Conservation (phyloP, 768 basidiomycete genomes). For the Suillus subluteus region DNA sequence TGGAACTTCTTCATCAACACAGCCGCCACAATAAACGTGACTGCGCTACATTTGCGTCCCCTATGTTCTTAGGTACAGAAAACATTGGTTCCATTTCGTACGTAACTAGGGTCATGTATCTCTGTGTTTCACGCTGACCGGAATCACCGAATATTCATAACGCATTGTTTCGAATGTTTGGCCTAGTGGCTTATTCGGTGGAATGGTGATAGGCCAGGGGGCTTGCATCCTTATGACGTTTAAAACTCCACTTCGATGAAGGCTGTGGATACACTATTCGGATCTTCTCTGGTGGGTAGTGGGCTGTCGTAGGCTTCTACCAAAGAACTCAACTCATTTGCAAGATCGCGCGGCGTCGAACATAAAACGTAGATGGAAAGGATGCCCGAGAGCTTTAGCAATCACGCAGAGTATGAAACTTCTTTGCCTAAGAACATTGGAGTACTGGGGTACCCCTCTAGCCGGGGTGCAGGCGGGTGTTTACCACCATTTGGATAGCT, state of each 20-base stretch:
- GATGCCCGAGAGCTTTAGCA: neutral
- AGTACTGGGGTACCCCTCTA: neutral
- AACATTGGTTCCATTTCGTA: neutral
- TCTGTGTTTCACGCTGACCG: neutral
- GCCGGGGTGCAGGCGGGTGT: neutral
- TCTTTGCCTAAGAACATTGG: neutral
- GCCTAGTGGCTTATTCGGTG: neutral
- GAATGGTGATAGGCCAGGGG: neutral
- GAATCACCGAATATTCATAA: neutral
- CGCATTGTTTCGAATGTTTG: neutral
- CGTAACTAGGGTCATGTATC: neutral
- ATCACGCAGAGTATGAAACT: too few species aligned
- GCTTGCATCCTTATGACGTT: neutral
- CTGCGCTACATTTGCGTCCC: neutral
- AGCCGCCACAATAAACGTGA: neutral
- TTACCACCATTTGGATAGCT: neutral
- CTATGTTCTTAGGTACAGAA: slow-evolving; percentile 2
- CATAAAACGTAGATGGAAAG: neutral
- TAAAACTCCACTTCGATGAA: neutral
- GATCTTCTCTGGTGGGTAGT: neutral
- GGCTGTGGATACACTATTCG: slow-evolving; percentile 1
- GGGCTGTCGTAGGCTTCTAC: neutral
- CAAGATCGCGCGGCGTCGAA: neutral
- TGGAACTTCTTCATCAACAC: slow-evolving; percentile 3
- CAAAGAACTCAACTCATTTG: neutral